Evolutionary conservation across 306 rosid genomes (phyloP), one percentile per base, ranked within the genome.

Genomic region (Cotoneaster glaucophyllus): DNA sequence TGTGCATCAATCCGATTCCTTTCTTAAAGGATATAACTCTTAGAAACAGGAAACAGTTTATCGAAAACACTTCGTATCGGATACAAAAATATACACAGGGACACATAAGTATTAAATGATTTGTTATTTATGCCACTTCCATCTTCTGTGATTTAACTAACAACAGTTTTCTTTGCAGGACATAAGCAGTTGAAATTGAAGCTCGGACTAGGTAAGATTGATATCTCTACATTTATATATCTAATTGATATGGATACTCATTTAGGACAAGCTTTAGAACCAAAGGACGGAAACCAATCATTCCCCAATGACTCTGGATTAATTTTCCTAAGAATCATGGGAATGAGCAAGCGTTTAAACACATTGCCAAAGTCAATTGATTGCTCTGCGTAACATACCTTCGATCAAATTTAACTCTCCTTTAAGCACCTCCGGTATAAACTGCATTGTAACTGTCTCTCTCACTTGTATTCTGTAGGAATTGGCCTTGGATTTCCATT

Each of bases 181-280:
- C 18, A 41, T 1, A 31, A 11, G 6, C 28, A 1, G 17, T 21
- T 11, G 56, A 2, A 8, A 29, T 34, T 56, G 56, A 68, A 70
- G 87, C 66, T 84, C 24, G 81, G 79, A 64, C 53, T 89, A 80
- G 91, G 97, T 89, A 86, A 77, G 67, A 59, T 48, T 2, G 44
- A 61, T 18, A 59, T 41, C 67, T 28, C 61, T 1, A 0, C 6
- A 32, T 14, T 29, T 26, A n/a, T 43, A 45, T 18, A 28, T 22
- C 0, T 29, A 24, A 24, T 28, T 17, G 26, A 12, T 58, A 37
- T 63, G 11, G 1, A 17, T 18, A 31, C 17, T 39, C 32, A 73
- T 59, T 32, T 39, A 34, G 64, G 39, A 12, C n/a, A 10, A 8
- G 3, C 2, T 2, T 0, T 64, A 32, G 1, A 65, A 65, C 25